Evolutionary conservation across 345 rosid genomes (phyloP).

Genomic region (rapeseed (Brassica napus)): Da-Ae NC_063448.1:55210501-55211000

Average conservation of each 20-base stretch:
- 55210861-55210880: not conserved
- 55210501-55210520: too few species aligned
- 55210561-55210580: not conserved
- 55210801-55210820: not conserved
- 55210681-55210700: not conserved
- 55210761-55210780: conserved; percentile 4
- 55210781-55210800: not conserved
- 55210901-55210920: too few species aligned
- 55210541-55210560: too few species aligned
- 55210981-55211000: too few species aligned
- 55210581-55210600: not conserved
- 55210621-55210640: not conserved
- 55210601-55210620: not conserved
- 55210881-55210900: too few species aligned
- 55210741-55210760: not conserved
- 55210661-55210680: not conserved
- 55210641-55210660: not conserved
- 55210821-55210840: not conserved
- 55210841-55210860: not conserved
- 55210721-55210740: not conserved
- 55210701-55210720: not conserved
- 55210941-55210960: too few species aligned
- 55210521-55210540: too few species aligned
- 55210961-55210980: too few species aligned
- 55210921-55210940: too few species aligned